Evolutionary conservation across 139 green algal species (phyloP), one percentile per base, ranked within the genome.

Genomic region (Chlamydomonas incerta): DNA sequence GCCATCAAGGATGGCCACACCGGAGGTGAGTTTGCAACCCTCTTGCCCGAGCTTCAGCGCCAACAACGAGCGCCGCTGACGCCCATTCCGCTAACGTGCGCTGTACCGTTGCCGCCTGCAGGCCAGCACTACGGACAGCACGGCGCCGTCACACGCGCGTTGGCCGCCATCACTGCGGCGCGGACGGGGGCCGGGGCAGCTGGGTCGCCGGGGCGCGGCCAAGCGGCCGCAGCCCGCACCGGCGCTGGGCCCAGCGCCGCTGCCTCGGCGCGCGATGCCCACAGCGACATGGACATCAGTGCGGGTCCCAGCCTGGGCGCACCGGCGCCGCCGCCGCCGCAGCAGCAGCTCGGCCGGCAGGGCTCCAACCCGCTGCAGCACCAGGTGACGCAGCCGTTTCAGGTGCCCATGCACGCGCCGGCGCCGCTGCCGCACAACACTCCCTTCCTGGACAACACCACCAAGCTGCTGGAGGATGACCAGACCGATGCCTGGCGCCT

Each of bases 361-460:
- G 41, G 41, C 41, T 50, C 41, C 8, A 50, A 50, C 41, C 55
- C 57, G 70, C 34, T 72, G 33, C 50, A 18, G 58, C 18, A 11
- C 3, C 23, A 37, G 33, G n/a, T 47, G 20, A 34, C 35, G 31
- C 26, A 67, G 68, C 29, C 24, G 26, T 26, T 28, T 13, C 50
- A 34, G 29, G 47, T 37, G 63, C 52, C 17, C 57, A 35, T 33
- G n/a, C 37, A 63, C n/a, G 2, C 9, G 26, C 41, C 66, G 2
- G 37, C 3, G 8, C 55, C 20, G 8, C 46, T 79, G 47, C 67
- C 46, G 26, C 66, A 80, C 57, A 74, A 37, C 37, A 85, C 63
- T 2, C 66, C 79, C 6, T 67, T 85, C 47, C 31, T 75, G 47
- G 67, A 73, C 47, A 89, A 72, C 72, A 94, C 89, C 69, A 95